A percentile compares a stretch with the other conserved stretches of the same genome.
phyloP scores from a whole-genome alignment of 2,329 filamentous ascomycete genomes.

The Hypoxylon sp. region DNA sequence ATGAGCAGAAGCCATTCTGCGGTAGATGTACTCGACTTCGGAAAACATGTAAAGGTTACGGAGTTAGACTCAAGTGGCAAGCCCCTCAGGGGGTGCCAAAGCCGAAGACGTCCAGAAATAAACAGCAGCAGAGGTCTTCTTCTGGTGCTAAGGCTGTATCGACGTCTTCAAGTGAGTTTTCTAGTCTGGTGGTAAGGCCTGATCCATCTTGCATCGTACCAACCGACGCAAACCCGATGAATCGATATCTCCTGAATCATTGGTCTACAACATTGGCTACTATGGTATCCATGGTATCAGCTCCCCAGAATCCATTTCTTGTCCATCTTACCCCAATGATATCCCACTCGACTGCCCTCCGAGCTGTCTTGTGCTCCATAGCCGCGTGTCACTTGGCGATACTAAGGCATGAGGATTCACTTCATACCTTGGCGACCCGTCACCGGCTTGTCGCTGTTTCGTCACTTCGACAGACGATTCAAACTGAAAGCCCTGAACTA shows the following conservation, averaged over 20 bases:
- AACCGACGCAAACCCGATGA: constrained; percentile 32
- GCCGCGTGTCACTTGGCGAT: constrained; percentile 53
- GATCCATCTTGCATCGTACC: constrained; percentile 40
- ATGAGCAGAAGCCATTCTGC: constrained; percentile 54
- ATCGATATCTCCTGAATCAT: constrained; percentile 51
- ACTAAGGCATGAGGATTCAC: constrained; percentile 44
- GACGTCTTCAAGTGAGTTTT: constrained; percentile 6
- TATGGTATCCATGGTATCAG: constrained; percentile 52
- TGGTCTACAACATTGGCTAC: constrained; percentile 51
- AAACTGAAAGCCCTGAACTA: constrained; percentile 45
- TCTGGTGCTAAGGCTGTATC: constrained; percentile 1
- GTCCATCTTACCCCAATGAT: constrained; percentile 54
- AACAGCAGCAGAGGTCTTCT: constrained; percentile 28
- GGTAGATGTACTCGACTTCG: constrained; percentile 52
- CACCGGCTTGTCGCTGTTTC: constrained; percentile 49
- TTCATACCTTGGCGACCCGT: constrained; percentile 46
- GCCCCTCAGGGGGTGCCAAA: constrained; percentile 29
- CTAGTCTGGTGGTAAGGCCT: constrained; percentile 9
- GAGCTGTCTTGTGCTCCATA: constrained; percentile 53
- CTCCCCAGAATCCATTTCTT: constrained; percentile 52
- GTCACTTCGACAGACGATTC: constrained; percentile 44
- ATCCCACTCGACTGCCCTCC: constrained; percentile 49
- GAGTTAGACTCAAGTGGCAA: constrained; percentile 53
- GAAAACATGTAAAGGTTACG: constrained; percentile 55
- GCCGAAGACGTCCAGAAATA: constrained; percentile 21